A percentile compares a stretch with the other conserved stretches of the same genome.
phyloP scores from a whole-genome alignment of 371 early-diverging fungal species.

The Cokeromyces recurvatus region DNA sequence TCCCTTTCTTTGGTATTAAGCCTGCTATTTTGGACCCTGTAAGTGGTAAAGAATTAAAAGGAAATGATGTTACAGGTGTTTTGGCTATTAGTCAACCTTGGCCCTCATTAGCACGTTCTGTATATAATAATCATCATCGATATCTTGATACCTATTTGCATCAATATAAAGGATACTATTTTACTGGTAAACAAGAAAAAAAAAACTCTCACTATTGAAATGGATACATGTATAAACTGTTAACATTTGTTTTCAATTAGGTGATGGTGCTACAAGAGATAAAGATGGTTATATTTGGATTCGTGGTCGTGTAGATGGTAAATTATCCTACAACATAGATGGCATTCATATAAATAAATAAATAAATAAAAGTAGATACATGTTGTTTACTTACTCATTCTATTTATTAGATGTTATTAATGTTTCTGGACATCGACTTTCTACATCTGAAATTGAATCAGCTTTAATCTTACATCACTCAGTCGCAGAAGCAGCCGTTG shows the following conservation, averaged over 20 bases:
- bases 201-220: no score
- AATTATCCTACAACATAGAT: no score
- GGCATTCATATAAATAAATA: no score
- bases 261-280: conserved; percentile 85
- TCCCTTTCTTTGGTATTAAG: conserved; percentile 97
- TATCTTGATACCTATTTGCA: conserved; percentile 89
- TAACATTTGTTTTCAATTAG: conserved; percentile 17
- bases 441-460: conserved; percentile 95
- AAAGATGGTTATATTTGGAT: conserved; percentile 95
- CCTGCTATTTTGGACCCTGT: conserved; percentile 79
- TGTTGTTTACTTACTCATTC: no score
- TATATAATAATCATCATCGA: conserved; percentile 87
- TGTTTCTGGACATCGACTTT: conserved; percentile 95
- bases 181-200: conserved; percentile 54
- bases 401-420: conserved; percentile 81
- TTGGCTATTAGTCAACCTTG: conserved; percentile 86
- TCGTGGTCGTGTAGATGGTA: conserved; percentile 88
- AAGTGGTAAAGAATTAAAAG: conserved; percentile 68
- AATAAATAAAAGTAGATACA: no score
- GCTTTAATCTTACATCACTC: conserved; percentile 76
- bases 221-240: neutral
- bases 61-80: conserved; percentile 88
- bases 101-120: conserved; percentile 95
- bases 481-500: conserved; percentile 94
- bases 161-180: conserved; percentile 84